phyloP scores from a whole-genome alignment of 768 basidiomycete species.

The Phanerochaete sordida region DNA sequence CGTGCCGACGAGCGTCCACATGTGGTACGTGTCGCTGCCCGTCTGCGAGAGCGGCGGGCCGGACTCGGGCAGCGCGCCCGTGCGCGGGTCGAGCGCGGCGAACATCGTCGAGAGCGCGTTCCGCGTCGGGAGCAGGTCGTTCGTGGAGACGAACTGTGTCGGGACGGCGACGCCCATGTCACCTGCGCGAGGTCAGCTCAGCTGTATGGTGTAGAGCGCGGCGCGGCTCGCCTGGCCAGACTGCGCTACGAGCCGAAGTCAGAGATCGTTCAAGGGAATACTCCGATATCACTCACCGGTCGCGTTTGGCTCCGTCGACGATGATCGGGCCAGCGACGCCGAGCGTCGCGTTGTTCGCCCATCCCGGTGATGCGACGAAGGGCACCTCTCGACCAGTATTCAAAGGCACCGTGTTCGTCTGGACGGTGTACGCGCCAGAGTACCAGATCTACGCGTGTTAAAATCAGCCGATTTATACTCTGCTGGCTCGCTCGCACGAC shows the following conservation, averaged over 20 bases:
- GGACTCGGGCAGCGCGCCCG: slow-evolving; percentile 54
- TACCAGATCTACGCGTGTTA: slow-evolving; percentile 50
- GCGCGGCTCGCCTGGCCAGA: slow-evolving; percentile 45
- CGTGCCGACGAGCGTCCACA: slow-evolving; percentile 58
- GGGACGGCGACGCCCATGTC: slow-evolving; percentile 66
- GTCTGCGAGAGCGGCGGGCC: slow-evolving; percentile 43
- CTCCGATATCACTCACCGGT: slow-evolving; percentile 33
- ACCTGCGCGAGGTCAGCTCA: slow-evolving; percentile 26
- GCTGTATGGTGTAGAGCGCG: background rate
- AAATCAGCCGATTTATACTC: background rate
- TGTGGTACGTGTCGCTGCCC: slow-evolving; percentile 51
- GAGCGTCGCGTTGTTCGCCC: slow-evolving; percentile 52
- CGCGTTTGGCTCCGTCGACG: slow-evolving; percentile 59
- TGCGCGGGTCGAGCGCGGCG: slow-evolving; percentile 44
- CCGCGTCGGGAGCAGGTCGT: slow-evolving; percentile 50
- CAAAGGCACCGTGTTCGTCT: slow-evolving; percentile 50
- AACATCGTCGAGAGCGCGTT: slow-evolving; percentile 61
- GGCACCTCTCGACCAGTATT: slow-evolving; percentile 49
- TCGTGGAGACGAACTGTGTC: slow-evolving; percentile 58
- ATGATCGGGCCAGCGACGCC: slow-evolving; percentile 59
- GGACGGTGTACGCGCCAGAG: slow-evolving; percentile 59
- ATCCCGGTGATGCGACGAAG: slow-evolving; percentile 30
- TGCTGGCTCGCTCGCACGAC: background rate
- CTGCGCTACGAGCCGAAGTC: slow-evolving; percentile 33
- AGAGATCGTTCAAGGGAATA: background rate